Evolutionary conservation across 2,329 filamentous ascomycete species (phyloP).

Genomic region (Aspergillus melleus): DNA sequence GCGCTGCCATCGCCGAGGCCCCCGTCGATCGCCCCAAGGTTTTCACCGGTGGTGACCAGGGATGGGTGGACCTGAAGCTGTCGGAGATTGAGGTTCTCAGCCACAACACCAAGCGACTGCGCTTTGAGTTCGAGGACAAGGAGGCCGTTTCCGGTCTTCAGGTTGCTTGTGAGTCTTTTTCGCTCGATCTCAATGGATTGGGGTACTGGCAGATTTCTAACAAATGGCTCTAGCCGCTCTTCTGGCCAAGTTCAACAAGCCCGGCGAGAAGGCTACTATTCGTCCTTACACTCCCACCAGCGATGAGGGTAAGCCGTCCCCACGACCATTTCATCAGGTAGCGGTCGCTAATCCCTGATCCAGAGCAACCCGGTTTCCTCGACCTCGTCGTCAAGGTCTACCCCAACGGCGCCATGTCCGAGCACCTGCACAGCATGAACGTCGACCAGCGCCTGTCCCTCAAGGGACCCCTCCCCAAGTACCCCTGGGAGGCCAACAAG

Average conservation of each 20-base stretch:
- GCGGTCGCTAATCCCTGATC: neutral
- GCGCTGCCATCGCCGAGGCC: slow-evolving; percentile 30
- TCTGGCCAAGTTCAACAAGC: slow-evolving; percentile 86
- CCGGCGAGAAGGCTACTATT: slow-evolving; percentile 81
- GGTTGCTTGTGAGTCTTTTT: slow-evolving; percentile 67
- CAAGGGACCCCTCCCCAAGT: slow-evolving; percentile 96
- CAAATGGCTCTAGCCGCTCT: slow-evolving; percentile 60
- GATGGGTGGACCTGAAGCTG: slow-evolving; percentile 79
- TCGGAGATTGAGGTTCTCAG: slow-evolving; percentile 77
- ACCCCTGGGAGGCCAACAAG: slow-evolving; percentile 86
- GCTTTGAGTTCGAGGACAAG: slow-evolving; percentile 81
- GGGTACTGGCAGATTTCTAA: neutral
- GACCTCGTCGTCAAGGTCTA: slow-evolving; percentile 94
- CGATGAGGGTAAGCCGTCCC: slow-evolving; percentile 65
- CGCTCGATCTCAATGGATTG: neutral
- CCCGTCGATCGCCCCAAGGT: slow-evolving; percentile 48
- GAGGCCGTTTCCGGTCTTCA: slow-evolving; percentile 81
- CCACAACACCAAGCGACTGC: slow-evolving; percentile 92
- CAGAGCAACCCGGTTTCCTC: slow-evolving; percentile 74
- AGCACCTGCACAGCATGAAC: slow-evolving; percentile 79
- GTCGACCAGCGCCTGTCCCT: slow-evolving; percentile 82
- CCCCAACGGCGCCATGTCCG: slow-evolving; percentile 85
- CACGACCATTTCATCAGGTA: neutral
- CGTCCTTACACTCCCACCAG: slow-evolving; percentile 91
- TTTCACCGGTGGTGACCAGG: slow-evolving; percentile 85